Percentiles rank a stretch among this genome's conserved stretches.
These are phyloP conservation scores for Sporisorium graminicola DNA, from an alignment of 1,284 basidiomycete species.

Conservation along the genomic window DNA sequence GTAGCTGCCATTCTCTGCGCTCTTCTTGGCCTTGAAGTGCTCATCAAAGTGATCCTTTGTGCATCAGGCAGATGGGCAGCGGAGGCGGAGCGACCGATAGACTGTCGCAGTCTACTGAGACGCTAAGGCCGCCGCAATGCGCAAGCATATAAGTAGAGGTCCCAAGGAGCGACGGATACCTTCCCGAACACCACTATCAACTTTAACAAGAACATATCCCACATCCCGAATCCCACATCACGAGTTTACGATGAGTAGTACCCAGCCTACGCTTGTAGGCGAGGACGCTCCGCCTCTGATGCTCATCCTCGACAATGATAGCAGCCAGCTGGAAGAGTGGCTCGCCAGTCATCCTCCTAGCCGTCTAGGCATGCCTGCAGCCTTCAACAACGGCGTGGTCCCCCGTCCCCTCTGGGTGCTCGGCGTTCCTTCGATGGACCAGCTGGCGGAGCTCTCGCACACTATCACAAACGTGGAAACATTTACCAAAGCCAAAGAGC, in stretches of 20 bases:
- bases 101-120: not conserved
- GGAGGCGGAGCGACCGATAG: not conserved
- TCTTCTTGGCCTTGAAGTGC: no score
- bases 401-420: constrained; percentile 23
- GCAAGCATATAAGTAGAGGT: not conserved
- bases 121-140: not conserved
- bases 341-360: constrained; percentile 19
- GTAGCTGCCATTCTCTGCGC: not conserved
- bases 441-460: constrained; percentile 24
- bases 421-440: not conserved
- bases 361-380: constrained; percentile 15
- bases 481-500: constrained; percentile 16
- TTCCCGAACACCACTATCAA: not conserved
- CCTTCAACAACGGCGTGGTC: constrained; percentile 13
- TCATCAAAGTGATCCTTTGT: no score
- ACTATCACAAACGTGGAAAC: not conserved
- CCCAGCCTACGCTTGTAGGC: not conserved
- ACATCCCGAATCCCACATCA: not conserved
- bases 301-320: constrained; percentile 10
- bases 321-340: constrained; percentile 16
- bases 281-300: constrained; percentile 13
- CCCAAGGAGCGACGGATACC: not conserved
- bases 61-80: not conserved
- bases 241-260: not conserved
- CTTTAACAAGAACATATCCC: no score